A percentile compares a stretch with the other conserved stretches of the same genome.
Evolutionary conservation across 2,329 filamentous ascomycete species (phyloP).

Genomic region (Magnaporthiopsis poae): DNA sequence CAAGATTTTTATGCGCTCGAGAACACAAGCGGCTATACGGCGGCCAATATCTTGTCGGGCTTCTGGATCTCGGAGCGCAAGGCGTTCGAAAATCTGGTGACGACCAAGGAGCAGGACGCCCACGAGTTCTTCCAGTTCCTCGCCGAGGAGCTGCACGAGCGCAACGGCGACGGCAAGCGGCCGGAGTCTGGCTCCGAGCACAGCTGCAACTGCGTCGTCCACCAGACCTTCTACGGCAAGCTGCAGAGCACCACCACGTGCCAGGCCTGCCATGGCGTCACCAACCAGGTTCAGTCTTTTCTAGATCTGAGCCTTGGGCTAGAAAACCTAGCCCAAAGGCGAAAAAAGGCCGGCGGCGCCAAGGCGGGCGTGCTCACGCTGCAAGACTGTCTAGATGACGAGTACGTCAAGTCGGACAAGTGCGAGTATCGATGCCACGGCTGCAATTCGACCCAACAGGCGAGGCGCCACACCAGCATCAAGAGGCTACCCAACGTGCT

Average conservation of each 20-base stretch:
- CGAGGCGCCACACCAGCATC: constrained; percentile 74
- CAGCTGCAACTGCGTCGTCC: constrained; percentile 79
- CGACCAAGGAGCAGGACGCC: constrained; percentile 90
- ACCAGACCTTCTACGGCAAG: constrained; percentile 89
- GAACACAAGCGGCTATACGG: constrained; percentile 80
- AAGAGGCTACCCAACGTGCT: constrained; percentile 79
- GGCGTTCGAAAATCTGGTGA: constrained; percentile 65
- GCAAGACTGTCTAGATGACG: constrained; percentile 67
- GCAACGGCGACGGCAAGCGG: constrained; percentile 62
- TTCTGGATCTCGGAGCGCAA: constrained; percentile 79
- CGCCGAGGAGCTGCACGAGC: constrained; percentile 78
- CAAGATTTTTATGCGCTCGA: constrained; percentile 63
- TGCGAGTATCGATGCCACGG: constrained; percentile 81
- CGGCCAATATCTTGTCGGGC: constrained; percentile 76
- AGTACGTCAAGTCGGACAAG: constrained; percentile 78
- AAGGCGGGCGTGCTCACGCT: constrained; percentile 38
- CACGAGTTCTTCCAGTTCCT: constrained; percentile 97
- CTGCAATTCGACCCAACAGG: constrained; percentile 68
- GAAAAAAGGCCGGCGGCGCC: constrained; percentile 12
- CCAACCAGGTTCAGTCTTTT: constrained; percentile 76
- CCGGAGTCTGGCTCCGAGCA: constrained; percentile 50
- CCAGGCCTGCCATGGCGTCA: constrained; percentile 73
- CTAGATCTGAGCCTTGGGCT: constrained; percentile 82
- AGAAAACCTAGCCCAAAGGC: constrained; percentile 62
- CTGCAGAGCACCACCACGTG: constrained; percentile 85